phyloP scores from a whole-genome alignment of 495 filamentous ascomycete genomes.

The Penicillium arizonense region DNA sequence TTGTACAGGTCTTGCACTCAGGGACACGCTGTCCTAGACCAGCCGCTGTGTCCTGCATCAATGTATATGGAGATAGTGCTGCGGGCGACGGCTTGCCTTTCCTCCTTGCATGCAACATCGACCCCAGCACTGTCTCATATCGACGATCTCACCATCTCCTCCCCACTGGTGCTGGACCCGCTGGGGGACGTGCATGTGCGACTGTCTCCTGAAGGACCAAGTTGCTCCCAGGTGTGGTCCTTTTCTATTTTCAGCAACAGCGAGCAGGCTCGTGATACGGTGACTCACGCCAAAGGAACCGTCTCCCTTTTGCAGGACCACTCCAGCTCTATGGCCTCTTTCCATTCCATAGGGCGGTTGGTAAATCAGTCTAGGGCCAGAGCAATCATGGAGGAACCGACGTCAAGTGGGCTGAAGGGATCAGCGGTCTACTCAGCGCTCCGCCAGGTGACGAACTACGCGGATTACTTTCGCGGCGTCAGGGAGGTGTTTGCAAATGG shows the following conservation, averaged over 20 bases:
- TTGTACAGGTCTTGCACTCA: not conserved
- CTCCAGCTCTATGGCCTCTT: conserved; percentile 2
- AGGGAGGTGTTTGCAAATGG: conserved; percentile 19
- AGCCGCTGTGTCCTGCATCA: conserved; percentile 39
- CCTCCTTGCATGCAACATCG: not conserved
- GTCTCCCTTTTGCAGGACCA: not conserved
- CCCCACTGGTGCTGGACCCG: not conserved
- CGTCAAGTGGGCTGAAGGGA: conserved; percentile 10
- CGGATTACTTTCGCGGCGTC: conserved; percentile 34
- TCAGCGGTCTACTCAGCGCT: conserved; percentile 32
- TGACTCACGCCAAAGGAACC: not conserved
- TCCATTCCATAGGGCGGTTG: conserved; percentile 2
- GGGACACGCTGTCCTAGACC: conserved; percentile 37
- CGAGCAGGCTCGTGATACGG: not conserved
- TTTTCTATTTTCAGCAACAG: not conserved
- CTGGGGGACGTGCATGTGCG: not conserved
- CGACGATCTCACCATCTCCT: not conserved
- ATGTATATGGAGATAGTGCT: conserved; percentile 40
- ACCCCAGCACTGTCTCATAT: not conserved
- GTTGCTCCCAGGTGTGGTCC: not conserved
- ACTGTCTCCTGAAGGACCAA: not conserved
- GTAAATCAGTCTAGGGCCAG: not conserved
- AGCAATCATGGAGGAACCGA: not conserved
- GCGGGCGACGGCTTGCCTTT: not conserved
- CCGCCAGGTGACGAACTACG: conserved; percentile 29